Conservation (phyloP, 345 rosid genomes). For the Citrus glauca region DNA sequence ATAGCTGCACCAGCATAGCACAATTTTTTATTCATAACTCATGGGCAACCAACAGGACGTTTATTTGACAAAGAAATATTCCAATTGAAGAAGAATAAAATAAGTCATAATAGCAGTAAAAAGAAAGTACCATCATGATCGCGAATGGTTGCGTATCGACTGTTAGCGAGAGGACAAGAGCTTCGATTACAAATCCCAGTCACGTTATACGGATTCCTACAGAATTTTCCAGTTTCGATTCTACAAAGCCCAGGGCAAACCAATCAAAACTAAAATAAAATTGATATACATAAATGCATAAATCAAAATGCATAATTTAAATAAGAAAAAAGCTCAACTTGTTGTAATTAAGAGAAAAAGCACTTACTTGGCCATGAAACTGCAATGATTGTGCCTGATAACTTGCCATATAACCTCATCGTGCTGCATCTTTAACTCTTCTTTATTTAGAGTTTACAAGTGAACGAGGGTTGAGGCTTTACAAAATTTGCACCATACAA, state of each 20-base stretch:
- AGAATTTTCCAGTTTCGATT: conserved; percentile 79
- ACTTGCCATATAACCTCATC: conserved; percentile 98
- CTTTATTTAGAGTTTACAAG: not conserved
- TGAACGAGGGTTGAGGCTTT: not conserved
- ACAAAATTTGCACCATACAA: not conserved
- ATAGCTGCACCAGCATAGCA: not conserved
- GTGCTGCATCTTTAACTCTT: conserved; percentile 64
- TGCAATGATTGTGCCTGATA: conserved; percentile 95
- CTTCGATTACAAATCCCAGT: conserved; percentile 93
- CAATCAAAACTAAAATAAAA: not conserved
- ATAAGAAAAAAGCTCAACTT: not conserved
- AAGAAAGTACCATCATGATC: conserved; percentile 68
- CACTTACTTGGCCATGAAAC: conserved; percentile 87
- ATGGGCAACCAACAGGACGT: not conserved
- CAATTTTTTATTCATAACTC: not conserved
- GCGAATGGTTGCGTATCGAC: conserved; percentile 91
- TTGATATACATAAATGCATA: not conserved
- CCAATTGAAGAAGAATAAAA: not conserved
- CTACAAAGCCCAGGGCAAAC: conserved; percentile 32
- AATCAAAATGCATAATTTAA: not conserved
- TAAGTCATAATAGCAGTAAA: not conserved
- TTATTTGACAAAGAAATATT: not conserved
- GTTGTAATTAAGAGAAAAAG: not conserved
- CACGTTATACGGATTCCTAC: conserved; percentile 91
- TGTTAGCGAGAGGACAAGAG: conserved; percentile 97